Evolutionary conservation across 2,329 filamentous ascomycete genomes (phyloP).

Genomic region (Ophiostoma pallidulum): DNA sequence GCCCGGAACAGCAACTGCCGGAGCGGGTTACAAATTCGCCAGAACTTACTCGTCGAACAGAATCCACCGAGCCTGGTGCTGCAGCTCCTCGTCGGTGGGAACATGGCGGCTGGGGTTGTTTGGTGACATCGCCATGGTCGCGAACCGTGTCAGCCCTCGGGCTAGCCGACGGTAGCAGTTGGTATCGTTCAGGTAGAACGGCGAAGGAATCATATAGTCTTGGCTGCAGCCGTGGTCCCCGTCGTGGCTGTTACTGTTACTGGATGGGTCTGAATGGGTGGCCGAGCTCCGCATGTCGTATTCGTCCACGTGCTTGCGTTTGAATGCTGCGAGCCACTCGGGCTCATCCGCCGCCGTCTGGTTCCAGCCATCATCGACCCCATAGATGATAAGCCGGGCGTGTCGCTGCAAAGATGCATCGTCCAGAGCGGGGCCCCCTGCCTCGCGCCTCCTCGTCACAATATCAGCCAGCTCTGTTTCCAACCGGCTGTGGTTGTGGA

Average conservation of each 20-base stretch:
- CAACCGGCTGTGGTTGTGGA: conserved; percentile 48
- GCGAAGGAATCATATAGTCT: conserved; percentile 20
- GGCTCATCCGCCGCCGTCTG: conserved; percentile 51
- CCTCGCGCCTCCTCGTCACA: conserved; percentile 33
- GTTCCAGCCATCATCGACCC: conserved; percentile 54
- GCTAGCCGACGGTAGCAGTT: conserved; percentile 51
- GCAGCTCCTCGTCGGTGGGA: conserved; percentile 53
- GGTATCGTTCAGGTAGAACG: conserved; percentile 47
- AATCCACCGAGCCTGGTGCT: conserved; percentile 54
- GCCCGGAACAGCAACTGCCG: not conserved
- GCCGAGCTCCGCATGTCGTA: not conserved
- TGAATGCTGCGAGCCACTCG: conserved; percentile 45
- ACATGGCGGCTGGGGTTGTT: conserved; percentile 52
- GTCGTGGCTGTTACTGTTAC: not conserved
- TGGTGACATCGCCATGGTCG: conserved; percentile 42
- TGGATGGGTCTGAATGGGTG: too few species aligned
- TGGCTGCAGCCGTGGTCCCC: not conserved
- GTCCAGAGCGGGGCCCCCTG: conserved; percentile 36
- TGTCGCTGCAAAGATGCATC: conserved; percentile 47
- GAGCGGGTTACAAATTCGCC: not conserved
- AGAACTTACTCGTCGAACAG: conserved; percentile 50
- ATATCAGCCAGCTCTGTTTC: conserved; percentile 48
- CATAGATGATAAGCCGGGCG: conserved; percentile 53
- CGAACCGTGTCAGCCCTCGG: conserved; percentile 43
- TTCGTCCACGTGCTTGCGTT: conserved; percentile 27